These are phyloP conservation scores for Funneliformis caledonium DNA, from an alignment of 371 early-diverging fungal genomes.

Conservation along the genomic window DNA sequence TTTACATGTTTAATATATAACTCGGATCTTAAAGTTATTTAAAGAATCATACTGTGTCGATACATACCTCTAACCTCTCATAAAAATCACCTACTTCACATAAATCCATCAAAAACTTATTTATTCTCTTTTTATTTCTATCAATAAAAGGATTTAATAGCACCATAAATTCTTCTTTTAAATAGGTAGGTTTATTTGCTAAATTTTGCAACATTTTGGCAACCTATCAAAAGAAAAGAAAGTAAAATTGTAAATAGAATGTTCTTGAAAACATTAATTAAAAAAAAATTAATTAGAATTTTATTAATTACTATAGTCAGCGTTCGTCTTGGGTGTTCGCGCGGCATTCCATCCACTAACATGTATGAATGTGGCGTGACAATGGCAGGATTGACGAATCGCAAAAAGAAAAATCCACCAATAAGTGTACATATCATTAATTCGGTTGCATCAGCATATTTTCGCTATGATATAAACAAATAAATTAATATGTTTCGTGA, in stretches of 20 bases:
- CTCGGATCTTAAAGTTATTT: neutral
- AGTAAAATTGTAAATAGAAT: neutral
- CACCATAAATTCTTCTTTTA: conserved; percentile 93
- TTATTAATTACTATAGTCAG: conserved; percentile 74
- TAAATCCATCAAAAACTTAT: conserved; percentile 84
- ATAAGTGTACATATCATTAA: conserved; percentile 91
- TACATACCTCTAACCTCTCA: conserved; percentile 79
- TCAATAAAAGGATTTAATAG: conserved; percentile 90
- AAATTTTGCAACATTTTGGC: conserved; percentile 95
- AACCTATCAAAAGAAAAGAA: conserved; percentile 48
- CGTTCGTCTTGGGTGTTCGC: conserved; percentile 81
- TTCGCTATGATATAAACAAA: conserved; percentile 53
- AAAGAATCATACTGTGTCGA: neutral
- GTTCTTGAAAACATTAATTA: no score
- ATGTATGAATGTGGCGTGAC: conserved; percentile 94
- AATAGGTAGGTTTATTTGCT: conserved; percentile 91
- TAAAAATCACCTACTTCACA: conserved; percentile 96
- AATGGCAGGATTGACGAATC: conserved; percentile 96
- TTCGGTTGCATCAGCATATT: conserved; percentile 89
- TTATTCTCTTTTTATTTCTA: conserved; percentile 81
- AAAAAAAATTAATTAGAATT: neutral
- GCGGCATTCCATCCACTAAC: conserved; percentile 82
- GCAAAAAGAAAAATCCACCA: conserved; percentile 95
- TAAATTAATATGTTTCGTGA: neutral
- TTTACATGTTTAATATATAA: neutral